A percentile compares a stretch with the other conserved stretches of the same genome.
phyloP scores from a whole-genome alignment of 2,329 filamentous ascomycete genomes.

The Drechmeria coniospora region DNA sequence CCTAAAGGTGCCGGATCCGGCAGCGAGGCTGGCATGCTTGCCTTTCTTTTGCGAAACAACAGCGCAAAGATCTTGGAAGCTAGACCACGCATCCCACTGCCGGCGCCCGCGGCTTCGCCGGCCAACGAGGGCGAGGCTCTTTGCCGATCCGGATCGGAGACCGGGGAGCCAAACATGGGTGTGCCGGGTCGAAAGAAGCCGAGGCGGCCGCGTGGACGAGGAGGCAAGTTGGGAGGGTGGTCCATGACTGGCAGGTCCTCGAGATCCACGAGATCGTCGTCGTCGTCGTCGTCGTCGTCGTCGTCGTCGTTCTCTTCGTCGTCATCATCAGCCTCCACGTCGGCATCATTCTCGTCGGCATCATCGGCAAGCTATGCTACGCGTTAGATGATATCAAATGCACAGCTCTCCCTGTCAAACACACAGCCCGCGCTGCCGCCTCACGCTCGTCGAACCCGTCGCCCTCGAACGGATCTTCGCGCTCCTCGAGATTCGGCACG shows the following conservation, averaged over 20 bases:
- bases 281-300: not conserved
- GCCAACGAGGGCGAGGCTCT: not conserved
- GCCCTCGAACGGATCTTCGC: constrained; percentile 19
- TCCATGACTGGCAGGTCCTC: constrained; percentile 8
- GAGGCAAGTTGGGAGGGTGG: constrained; percentile 2
- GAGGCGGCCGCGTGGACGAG: constrained; percentile 7
- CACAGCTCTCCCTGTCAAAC: too few species aligned
- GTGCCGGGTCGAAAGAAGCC: constrained; percentile 13
- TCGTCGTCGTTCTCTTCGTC: not conserved
- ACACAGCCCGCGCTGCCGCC: not conserved
- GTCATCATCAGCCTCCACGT: not conserved
- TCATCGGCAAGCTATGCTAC: too few species aligned
- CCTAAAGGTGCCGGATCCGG: too few species aligned
- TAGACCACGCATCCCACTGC: not conserved
- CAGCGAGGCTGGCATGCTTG: constrained; percentile 5
- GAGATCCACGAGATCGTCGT: not conserved
- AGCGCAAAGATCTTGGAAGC: constrained; percentile 8
- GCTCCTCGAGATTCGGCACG: constrained; percentile 19
- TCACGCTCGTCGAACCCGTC: constrained; percentile 15
- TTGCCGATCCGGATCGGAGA: constrained; percentile 2
- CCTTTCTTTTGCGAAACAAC: constrained; percentile 14
- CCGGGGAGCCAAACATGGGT: constrained; percentile 10
- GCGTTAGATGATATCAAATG: too few species aligned
- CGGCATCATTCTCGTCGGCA: not conserved
- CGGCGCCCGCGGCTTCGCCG: constrained; percentile 8